Percentiles rank a stretch among this genome's conserved stretches.
These are phyloP conservation scores for Sextonia rubra DNA, from an alignment of 164 flowering plant genomes.

Conservation along the genomic window DNA sequence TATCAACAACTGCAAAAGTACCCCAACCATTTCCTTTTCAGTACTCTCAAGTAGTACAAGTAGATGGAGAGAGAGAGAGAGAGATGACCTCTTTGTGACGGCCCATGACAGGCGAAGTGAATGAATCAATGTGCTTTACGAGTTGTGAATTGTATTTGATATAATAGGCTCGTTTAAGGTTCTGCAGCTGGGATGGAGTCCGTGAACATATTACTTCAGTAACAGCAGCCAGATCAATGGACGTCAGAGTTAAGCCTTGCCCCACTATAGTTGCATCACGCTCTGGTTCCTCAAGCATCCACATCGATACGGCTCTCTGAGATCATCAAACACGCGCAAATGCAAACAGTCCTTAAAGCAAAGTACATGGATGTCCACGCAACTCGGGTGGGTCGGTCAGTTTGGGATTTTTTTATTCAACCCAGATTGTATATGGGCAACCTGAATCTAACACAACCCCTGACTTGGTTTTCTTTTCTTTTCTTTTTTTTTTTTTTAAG, in stretches of 20 bases:
- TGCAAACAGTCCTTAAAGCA: no score
- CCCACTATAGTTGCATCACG: slow-evolving; percentile 32
- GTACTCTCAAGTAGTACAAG: no score
- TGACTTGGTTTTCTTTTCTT: no score
- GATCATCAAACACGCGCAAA: no score
- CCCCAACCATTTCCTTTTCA: no score
- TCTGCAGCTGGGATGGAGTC: slow-evolving; percentile 31
- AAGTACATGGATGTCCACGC: no score
- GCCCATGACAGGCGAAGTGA: neutral
- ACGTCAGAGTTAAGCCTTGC: slow-evolving; percentile 18
- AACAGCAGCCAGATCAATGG: slow-evolving; percentile 22
- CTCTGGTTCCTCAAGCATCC: slow-evolving; percentile 35
- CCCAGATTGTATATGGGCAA: no score
- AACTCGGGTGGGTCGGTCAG: no score
- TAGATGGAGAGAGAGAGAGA: neutral
- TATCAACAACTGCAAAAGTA: neutral
- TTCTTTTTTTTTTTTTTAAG: no score
- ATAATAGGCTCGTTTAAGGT: slow-evolving; percentile 34
- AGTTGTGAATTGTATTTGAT: slow-evolving; percentile 27
- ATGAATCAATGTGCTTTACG: neutral
- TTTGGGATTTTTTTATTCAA: no score
- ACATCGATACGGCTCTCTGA: slow-evolving; percentile 37
- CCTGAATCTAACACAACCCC: no score
- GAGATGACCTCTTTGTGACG: slow-evolving; percentile 7
- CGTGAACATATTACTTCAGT: slow-evolving; percentile 50